Evolutionary conservation across 768 basidiomycete species (phyloP).

Genomic region (Rhodotorula babjevae): DNA sequence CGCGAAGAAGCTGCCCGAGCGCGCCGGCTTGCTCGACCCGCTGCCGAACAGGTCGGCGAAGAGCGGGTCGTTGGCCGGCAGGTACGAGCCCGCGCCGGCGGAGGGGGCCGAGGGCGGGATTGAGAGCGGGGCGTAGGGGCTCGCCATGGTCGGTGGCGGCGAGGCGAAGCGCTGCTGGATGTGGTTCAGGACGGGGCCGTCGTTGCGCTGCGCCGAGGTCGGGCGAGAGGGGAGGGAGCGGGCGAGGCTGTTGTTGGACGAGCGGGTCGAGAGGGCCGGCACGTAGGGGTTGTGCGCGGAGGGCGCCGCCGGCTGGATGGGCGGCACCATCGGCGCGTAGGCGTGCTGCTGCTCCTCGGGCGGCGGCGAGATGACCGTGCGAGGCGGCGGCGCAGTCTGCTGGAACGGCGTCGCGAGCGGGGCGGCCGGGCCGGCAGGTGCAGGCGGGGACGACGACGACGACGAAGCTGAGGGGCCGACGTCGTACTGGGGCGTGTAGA

Average conservation of each 20-base stretch:
- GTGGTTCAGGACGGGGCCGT: slow-evolving; percentile 31
- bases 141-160: slow-evolving; percentile 11
- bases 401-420: not conserved
- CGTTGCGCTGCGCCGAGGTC: slow-evolving; percentile 6
- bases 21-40: not conserved
- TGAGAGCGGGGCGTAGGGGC: slow-evolving; percentile 19
- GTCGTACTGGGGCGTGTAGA: not conserved
- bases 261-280: not conserved
- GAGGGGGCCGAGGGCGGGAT: not conserved
- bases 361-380: not conserved
- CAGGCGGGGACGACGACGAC: too few relatives aligned
- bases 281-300: not conserved
- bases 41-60: slow-evolving; percentile 23
- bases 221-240: not conserved
- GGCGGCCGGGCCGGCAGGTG: too few relatives aligned
- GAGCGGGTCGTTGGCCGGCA: slow-evolving; percentile 29
- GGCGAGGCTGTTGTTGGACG: not conserved
- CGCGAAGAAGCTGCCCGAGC: slow-evolving; percentile 2
- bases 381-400: not conserved
- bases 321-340: not conserved
- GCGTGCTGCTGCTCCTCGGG: not conserved
- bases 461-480: too few relatives aligned
- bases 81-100: not conserved
- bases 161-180: slow-evolving; percentile 36
- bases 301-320: not conserved